Base-by-base conservation (phyloP, 2,329 filamentous ascomycete species). In the Beauveria varroae region DNA sequence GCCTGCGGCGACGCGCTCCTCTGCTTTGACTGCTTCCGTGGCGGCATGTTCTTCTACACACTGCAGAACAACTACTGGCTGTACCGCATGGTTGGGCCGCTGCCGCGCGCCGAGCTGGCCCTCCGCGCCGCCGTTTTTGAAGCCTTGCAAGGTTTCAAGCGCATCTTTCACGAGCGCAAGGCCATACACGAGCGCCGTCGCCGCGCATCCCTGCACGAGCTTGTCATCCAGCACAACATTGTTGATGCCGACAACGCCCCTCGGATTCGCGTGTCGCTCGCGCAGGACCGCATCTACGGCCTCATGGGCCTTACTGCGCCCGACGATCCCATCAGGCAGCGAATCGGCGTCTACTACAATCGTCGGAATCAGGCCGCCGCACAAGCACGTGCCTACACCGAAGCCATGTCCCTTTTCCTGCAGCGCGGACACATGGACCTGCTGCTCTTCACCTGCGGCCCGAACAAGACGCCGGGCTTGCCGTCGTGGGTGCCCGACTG, bases 401-500 rank as follows among this genome's bases (percentile, higher is more conserved):
- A 69, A 24, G 55, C 66, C 8, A 65, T 68, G 0, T 64, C 58
- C 5, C 46, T 71, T 5, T 63, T 72, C 16, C 50, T 69, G 7
- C 58, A 59, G 24, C 60, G 67, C 1, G 68, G 50, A 14, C 16
- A 66, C 37, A 37, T 67, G 5, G 72, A 74, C 57, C 50, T 69
- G 1, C 61, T 74, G 7, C 63, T 72, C 7, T 73, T 69, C 54
- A 67, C 66, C 6, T 72, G 73, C 61, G 64, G 65, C 6, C 67
- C 68, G 2, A 70, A 69, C 22, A 47, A 43, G 24, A 62, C 65
- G 1, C 14, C 46, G 1, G 62, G 57, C 3, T 26, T 73, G 20
- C 72, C 72, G 2, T 72, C 71, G 2, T 74, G 72, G 72, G 70
- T 69, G 3, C 71, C 72, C 7, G 72, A 74, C 62, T 74, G 72